These are phyloP conservation scores for Abelmoschus esculentus DNA, from an alignment of 345 rosid species.

Conservation along the genomic window DNA sequence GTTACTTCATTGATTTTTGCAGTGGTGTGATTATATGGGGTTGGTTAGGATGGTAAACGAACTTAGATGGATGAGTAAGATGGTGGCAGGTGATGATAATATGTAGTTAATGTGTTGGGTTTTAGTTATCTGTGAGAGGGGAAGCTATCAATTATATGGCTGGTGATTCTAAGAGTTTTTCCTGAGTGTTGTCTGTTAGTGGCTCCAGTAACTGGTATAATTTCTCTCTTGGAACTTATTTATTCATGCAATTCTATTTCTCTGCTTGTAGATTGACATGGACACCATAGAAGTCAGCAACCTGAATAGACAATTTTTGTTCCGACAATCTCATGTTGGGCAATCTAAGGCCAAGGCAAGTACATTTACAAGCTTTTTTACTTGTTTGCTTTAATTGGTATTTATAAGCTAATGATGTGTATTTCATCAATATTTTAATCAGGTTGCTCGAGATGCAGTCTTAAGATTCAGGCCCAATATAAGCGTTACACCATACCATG, in stretches of 20 bases:
- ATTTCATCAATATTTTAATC: conserved; percentile 17
- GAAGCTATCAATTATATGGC: not conserved
- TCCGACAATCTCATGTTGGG: conserved; percentile 91
- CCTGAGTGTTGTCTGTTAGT: not conserved
- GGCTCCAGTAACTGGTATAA: not conserved
- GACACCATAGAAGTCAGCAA: conserved; percentile 99
- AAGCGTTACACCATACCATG: conserved; percentile 76
- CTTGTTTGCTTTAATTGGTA: not conserved
- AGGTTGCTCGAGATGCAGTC: conserved; percentile 98
- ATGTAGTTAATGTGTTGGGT: not conserved
- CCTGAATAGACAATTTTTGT: conserved; percentile 91
- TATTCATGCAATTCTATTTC: not conserved
- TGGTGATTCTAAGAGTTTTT: not conserved
- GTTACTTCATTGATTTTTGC: not conserved
- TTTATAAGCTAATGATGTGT: not conserved
- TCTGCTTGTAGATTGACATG: conserved; percentile 82
- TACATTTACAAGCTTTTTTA: not conserved
- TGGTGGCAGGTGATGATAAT: not conserved
- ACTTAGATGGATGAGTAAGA: not conserved
- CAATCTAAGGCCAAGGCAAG: conserved; percentile 92
- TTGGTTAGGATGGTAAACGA: not conserved
- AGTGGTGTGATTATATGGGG: not conserved
- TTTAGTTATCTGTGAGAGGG: not conserved
- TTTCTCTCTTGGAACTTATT: not conserved
- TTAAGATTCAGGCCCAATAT: conserved; percentile 85